Evolutionary conservation across 2,329 filamentous ascomycete genomes (phyloP), one percentile per base, ranked within the genome.

Genomic region (Fusarium chlamydosporum): DNA sequence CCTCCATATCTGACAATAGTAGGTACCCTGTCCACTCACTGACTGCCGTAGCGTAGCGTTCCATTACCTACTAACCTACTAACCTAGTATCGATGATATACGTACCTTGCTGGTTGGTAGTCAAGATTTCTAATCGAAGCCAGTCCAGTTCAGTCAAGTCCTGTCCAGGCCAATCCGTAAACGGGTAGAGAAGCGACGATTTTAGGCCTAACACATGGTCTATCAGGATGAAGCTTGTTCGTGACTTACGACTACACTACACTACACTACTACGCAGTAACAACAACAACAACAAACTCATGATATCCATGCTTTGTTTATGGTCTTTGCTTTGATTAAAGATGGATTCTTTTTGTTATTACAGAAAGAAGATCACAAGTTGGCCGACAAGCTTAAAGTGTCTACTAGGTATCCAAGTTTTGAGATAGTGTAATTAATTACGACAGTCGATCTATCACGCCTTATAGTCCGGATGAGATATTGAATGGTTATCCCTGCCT

Each of bases 171-270:
- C 23, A 23, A 23, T 62, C 59, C 59, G 41, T 40, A 62, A 62
- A 35, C 41, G 47, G 61, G 26, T 37, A 45, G 16, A 41, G 37
- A 26, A 46, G n/a, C 51, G 50, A 47, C 33, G 56, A 27, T 56
- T 54, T 61, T 47, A 42, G 42, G 41, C 23, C 47, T 35, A 27
- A 50, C 46, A 27, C 34, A 35, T 37, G 46, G 58, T 43, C 47
- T 67, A 52, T 60, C 54, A 61, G 65, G 65, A 68, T 68, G 34
- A 61, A 59, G 65, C 65, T 53, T 68, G 66, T 61, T 61, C 16
- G 27, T 45, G 18, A 45, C 26, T 27, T 27, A 27, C n/a, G 26
- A 20, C 27, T 45, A n/a, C 27, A 29, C 23, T 45, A n/a, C 27
- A 29, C 23, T 23, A 26, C 38, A 23, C 8, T 29, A 35, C 29